phyloP scores from a whole-genome alignment of 805 yeast species.

The Cyberlindnera nakhonratchasimensis region DNA sequence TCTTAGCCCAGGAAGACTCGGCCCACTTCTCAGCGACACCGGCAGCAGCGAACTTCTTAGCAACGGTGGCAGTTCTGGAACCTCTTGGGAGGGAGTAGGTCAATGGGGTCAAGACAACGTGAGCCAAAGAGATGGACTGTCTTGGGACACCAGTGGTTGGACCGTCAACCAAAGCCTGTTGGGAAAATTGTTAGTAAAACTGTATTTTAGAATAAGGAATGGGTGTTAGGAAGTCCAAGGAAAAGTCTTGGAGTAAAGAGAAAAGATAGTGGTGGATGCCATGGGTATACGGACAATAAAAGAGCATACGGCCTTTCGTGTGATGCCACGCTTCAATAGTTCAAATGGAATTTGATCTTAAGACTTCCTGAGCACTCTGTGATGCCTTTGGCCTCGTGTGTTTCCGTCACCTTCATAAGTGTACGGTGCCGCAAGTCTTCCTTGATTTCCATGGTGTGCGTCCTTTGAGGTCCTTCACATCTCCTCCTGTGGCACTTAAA shows the following conservation, averaged over 20 bases:
- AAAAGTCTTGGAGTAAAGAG: not conserved
- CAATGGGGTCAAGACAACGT: slow-evolving; percentile 89
- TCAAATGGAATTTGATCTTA: not conserved
- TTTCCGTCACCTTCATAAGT: not conserved
- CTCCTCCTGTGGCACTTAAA: too few species aligned
- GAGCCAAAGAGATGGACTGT: slow-evolving; percentile 85
- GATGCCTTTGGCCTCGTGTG: too few species aligned
- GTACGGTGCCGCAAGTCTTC: not conserved
- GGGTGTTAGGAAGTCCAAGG: not conserved
- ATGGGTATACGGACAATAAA: too few species aligned
- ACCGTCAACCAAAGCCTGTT: slow-evolving; percentile 89
- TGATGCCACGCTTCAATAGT: too few species aligned
- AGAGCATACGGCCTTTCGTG: too few species aligned
- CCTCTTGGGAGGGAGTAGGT: slow-evolving; percentile 93
- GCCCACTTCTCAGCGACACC: slow-evolving; percentile 89
- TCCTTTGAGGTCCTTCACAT: too few species aligned
- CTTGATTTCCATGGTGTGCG: too few species aligned
- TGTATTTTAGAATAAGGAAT: not conserved
- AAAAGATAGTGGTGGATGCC: not conserved
- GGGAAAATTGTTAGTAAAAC: slow-evolving; percentile 27
- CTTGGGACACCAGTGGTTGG: slow-evolving; percentile 86
- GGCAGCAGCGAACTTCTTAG: slow-evolving; percentile 92
- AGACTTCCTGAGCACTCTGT: too few species aligned
- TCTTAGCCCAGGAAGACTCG: slow-evolving; percentile 95
- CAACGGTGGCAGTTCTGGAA: slow-evolving; percentile 78